Evolutionary conservation across 768 basidiomycete genomes (phyloP).

Genomic region (Amyloporia xantha): DNA sequence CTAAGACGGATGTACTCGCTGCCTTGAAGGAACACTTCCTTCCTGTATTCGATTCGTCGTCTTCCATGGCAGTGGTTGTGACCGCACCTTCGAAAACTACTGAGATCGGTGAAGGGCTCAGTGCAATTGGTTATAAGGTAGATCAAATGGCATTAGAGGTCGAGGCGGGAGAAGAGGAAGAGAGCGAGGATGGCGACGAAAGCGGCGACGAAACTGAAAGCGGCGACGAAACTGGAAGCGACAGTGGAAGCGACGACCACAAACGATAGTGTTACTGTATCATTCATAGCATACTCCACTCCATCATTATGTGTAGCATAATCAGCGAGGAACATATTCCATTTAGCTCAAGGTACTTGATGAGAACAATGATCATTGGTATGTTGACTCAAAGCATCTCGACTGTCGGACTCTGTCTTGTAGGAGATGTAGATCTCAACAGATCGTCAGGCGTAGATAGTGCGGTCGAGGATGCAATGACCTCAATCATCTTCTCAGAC

Average conservation of each 20-base stretch:
- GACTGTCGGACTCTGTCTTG: too few relatives aligned
- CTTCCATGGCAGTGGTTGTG: constrained; percentile 76
- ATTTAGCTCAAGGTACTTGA: too few relatives aligned
- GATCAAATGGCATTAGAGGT: constrained; percentile 63
- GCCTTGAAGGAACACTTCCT: constrained; percentile 70
- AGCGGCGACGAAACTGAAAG: constrained; percentile 13
- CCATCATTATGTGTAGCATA: too few relatives aligned
- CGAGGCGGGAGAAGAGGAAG: constrained; percentile 43
- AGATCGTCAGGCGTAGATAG: too few relatives aligned
- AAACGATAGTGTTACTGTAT: neutral
- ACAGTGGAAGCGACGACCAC: constrained; percentile 7
- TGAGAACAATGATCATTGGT: too few relatives aligned
- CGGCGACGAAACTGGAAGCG: constrained; percentile 1
- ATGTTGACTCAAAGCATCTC: too few relatives aligned
- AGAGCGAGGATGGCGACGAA: constrained; percentile 29
- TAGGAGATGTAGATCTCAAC: too few relatives aligned
- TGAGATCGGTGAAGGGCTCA: constrained; percentile 59
- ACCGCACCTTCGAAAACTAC: constrained; percentile 77
- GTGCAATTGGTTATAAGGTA: constrained; percentile 68
- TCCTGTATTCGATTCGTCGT: constrained; percentile 73
- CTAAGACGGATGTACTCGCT: constrained; percentile 66
- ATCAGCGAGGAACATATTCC: too few relatives aligned
- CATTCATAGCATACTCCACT: too few relatives aligned
- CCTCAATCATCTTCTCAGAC: constrained; percentile 53
- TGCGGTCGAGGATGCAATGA: constrained; percentile 35